Evolutionary conservation across 768 basidiomycete genomes (phyloP).

Genomic region (Psilocybe cubensis): DNA sequence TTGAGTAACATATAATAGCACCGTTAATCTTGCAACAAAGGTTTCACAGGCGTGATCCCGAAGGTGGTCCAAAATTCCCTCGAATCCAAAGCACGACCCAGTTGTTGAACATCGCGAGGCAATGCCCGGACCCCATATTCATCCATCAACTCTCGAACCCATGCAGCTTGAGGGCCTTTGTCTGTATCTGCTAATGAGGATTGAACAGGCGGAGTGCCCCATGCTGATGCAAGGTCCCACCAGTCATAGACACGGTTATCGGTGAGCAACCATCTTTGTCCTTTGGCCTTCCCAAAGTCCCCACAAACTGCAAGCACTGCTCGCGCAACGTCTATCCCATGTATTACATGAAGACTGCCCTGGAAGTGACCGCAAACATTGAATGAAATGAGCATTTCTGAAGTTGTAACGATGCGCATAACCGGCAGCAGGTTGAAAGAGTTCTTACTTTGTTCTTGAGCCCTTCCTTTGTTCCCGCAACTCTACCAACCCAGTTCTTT

Average conservation of each 20-base stretch:
- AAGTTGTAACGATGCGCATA: neutral
- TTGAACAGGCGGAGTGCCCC: slow-evolving; percentile 36
- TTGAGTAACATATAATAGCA: neutral
- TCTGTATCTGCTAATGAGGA: slow-evolving; percentile 16
- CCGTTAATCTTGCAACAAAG: slow-evolving; percentile 30
- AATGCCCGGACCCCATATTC: slow-evolving; percentile 52
- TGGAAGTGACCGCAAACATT: slow-evolving; percentile 29
- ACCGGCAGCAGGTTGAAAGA: neutral
- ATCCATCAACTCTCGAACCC: slow-evolving; percentile 64
- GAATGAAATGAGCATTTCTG: neutral
- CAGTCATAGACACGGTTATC: slow-evolving; percentile 66
- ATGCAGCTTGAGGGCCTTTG: slow-evolving; percentile 44
- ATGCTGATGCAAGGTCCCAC: slow-evolving; percentile 67
- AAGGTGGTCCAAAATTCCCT: slow-evolving; percentile 63
- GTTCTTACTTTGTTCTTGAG: slow-evolving; percentile 48
- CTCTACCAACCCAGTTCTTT: slow-evolving; percentile 53
- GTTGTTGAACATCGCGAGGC: slow-evolving; percentile 49
- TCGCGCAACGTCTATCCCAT: slow-evolving; percentile 62
- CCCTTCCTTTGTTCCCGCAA: slow-evolving; percentile 60
- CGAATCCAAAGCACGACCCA: slow-evolving; percentile 62
- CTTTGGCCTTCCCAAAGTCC: slow-evolving; percentile 44
- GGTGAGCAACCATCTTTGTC: slow-evolving; percentile 60
- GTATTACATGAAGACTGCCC: slow-evolving; percentile 64
- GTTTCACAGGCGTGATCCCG: slow-evolving; percentile 43
- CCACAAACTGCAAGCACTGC: slow-evolving; percentile 61